phyloP scores from a whole-genome alignment of 1,284 basidiomycete genomes.

The Chondrostereum purpureum region DNA sequence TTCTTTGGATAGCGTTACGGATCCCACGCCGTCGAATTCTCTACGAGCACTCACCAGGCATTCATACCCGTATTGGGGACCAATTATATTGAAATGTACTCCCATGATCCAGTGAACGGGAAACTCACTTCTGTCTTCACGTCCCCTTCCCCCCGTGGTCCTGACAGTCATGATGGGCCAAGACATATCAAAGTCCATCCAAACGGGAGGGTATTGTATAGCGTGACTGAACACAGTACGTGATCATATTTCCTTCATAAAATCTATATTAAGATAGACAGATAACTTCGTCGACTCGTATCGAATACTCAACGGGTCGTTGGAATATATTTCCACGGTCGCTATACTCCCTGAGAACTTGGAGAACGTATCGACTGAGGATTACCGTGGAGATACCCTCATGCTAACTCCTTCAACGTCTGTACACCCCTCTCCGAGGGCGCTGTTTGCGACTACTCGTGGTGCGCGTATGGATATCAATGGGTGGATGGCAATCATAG shows the following conservation, averaged over 20 bases:
- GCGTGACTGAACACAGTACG: conserved; percentile 43
- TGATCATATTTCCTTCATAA: conserved; percentile 5
- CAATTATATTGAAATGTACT: conserved; percentile 38
- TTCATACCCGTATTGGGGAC: conserved; percentile 45
- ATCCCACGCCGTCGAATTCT: conserved; percentile 42
- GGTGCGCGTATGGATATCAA: conserved; percentile 25
- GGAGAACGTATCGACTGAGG: conserved; percentile 3
- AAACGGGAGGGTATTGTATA: conserved; percentile 39
- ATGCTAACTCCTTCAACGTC: conserved; percentile 32
- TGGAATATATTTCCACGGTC: conserved; percentile 29
- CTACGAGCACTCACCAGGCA: conserved; percentile 25
- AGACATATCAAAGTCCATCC: conserved; percentile 44
- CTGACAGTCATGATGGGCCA: conserved; percentile 34
- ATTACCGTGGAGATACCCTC: conserved; percentile 41
- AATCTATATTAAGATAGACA: conserved; percentile 13
- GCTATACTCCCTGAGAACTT: conserved; percentile 29
- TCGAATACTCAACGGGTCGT: conserved; percentile 24
- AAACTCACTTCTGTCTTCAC: conserved; percentile 28
- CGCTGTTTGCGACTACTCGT: conserved; percentile 39
- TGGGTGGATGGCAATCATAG: conserved; percentile 37
- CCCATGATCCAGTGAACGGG: conserved; percentile 24
- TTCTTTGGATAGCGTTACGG: conserved; percentile 34
- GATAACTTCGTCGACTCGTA: conserved; percentile 41
- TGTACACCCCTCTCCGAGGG: conserved; percentile 25
- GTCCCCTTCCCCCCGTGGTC: conserved; percentile 30